These are phyloP conservation scores for Oryza glumipatula DNA, from an alignment of 176 grass and related monocot species.

Conservation along the genomic window DNA sequence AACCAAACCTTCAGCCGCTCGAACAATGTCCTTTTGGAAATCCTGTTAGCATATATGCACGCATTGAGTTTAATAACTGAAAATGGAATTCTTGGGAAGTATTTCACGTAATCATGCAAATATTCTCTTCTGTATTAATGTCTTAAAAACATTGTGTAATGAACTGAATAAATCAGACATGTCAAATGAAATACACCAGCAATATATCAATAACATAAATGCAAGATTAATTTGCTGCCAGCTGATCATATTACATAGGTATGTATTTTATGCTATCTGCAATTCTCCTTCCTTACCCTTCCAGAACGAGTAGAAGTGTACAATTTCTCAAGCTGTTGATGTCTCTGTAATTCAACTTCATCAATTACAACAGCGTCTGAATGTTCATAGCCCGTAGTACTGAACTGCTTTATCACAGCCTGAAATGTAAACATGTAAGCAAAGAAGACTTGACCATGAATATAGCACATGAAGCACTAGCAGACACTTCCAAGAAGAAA, in stretches of 20 bases:
- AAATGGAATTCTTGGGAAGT: slow-evolving; percentile 25
- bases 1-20: slow-evolving; percentile 78
- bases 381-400: slow-evolving; percentile 77
- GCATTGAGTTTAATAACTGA: slow-evolving; percentile 28
- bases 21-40: slow-evolving; percentile 93
- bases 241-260: slow-evolving; percentile 17
- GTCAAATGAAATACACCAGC: neutral
- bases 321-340: slow-evolving; percentile 92
- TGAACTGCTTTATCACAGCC: slow-evolving; percentile 99
- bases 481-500: slow-evolving; percentile 10
- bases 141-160: neutral
- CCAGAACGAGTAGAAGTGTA: slow-evolving; percentile 90
- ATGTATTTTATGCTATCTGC: slow-evolving; percentile 1
- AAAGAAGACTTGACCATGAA: slow-evolving; percentile 26
- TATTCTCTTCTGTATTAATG: neutral
- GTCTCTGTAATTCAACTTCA: slow-evolving; percentile 89
- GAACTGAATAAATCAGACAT: slow-evolving; percentile 24
- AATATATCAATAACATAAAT: neutral
- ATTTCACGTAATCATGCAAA: slow-evolving; percentile 14
- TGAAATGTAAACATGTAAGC: slow-evolving; percentile 46
- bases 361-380: slow-evolving; percentile 91
- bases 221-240: neutral
- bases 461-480: neutral
- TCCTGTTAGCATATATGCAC: slow-evolving; percentile 55
- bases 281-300: slow-evolving; percentile 71